Conservation (phyloP, 2,329 filamentous ascomycete species). For the Trichoderma atrobrunneum region DNA sequence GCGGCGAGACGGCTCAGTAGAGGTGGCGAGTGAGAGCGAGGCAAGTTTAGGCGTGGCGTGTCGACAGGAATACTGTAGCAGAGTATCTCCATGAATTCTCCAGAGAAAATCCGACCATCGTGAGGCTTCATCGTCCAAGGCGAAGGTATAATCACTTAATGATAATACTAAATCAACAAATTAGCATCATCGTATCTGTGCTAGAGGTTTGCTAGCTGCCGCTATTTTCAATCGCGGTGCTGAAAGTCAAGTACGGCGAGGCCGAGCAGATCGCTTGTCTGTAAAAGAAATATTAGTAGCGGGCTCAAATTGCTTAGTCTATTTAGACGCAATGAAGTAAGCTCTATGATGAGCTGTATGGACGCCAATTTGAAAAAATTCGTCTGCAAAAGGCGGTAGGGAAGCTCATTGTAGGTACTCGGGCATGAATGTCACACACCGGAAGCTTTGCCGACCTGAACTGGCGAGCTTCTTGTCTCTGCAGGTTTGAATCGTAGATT, state of each 20-base stretch:
- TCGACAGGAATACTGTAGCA: neutral
- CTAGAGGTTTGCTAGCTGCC: neutral
- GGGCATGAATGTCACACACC: neutral
- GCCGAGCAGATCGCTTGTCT: neutral
- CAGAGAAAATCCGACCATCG: neutral
- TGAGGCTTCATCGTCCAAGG: neutral
- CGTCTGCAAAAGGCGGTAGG: neutral
- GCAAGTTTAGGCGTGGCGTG: neutral
- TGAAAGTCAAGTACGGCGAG: neutral
- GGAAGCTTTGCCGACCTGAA: neutral
- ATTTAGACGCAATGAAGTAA: neutral
- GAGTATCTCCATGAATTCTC: neutral
- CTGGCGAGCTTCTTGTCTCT: neutral
- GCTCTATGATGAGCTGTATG: neutral
- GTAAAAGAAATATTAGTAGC: neutral
- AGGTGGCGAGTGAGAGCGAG: neutral
- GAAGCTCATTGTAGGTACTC: neutral
- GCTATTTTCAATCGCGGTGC: neutral
- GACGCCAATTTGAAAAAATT: neutral
- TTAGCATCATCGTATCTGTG: neutral
- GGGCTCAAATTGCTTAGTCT: neutral
- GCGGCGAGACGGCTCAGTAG: neutral
- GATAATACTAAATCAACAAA: neutral
- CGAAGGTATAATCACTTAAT: too few relatives aligned
- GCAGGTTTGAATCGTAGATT: neutral